phyloP scores from a whole-genome alignment of 1,284 basidiomycete genomes.

The Cutaneotrichosporon cutaneum region DNA sequence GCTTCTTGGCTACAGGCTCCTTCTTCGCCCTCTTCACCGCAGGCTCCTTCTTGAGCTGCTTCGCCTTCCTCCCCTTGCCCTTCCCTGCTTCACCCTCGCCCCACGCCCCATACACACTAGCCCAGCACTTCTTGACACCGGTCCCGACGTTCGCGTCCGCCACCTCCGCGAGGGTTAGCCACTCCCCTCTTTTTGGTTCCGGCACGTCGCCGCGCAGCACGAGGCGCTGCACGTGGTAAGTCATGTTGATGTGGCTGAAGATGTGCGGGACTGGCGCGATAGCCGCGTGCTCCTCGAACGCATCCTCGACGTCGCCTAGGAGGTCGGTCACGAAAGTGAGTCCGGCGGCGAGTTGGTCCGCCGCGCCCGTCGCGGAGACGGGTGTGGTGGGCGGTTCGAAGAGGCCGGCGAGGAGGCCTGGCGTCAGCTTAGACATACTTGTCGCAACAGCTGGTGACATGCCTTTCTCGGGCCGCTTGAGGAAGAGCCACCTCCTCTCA shows the following conservation, averaged over 20 bases:
- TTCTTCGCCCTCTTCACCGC: neutral
- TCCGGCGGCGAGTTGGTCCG: slow-evolving; percentile 15
- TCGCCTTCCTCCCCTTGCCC: neutral
- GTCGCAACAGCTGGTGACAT: slow-evolving; percentile 26
- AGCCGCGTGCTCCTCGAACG: neutral
- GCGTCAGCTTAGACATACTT: too few relatives aligned
- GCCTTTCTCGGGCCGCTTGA: slow-evolving; percentile 81
- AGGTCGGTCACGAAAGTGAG: slow-evolving; percentile 10
- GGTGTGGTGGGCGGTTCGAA: slow-evolving; percentile 53
- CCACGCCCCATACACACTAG: slow-evolving; percentile 43
- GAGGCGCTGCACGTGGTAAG: slow-evolving; percentile 64
- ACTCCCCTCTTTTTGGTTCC: slow-evolving; percentile 13
- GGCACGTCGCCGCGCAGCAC: slow-evolving; percentile 17
- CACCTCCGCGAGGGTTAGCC: slow-evolving; percentile 38
- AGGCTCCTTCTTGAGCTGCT: neutral
- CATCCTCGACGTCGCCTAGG: neutral
- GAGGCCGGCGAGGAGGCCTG: slow-evolving; percentile 83
- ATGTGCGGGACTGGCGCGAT: slow-evolving; percentile 62
- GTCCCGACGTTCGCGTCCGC: slow-evolving; percentile 49
- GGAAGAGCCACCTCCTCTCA: slow-evolving; percentile 64
- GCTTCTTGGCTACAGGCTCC: neutral
- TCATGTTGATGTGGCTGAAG: slow-evolving; percentile 89
- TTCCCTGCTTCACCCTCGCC: slow-evolving; percentile 28
- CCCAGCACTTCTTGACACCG: slow-evolving; percentile 53
- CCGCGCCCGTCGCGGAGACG: slow-evolving; percentile 13